A percentile compares a stretch with the other conserved stretches of the same genome.
These are phyloP conservation scores for Suhomyces atakaporum DNA, from an alignment of 1,139 yeast species.

Conservation along the genomic window DNA sequence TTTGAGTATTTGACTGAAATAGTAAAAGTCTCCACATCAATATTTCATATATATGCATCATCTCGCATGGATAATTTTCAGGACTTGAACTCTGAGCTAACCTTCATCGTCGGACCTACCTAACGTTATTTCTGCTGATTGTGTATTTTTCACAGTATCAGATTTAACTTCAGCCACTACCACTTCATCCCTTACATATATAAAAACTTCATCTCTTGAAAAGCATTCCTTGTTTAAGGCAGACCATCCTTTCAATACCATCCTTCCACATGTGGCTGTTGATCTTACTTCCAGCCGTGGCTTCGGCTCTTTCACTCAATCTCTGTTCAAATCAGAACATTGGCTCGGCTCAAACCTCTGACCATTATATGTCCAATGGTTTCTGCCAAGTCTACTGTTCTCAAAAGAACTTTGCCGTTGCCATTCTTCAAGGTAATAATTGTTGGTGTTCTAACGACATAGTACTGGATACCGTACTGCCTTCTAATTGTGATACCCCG, in stretches of 20 bases:
- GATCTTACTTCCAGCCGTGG: conserved; percentile 1
- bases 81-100: conserved; percentile 1
- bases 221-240: too few relatives aligned
- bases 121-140: neutral
- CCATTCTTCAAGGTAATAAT: conserved; percentile 48
- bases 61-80: neutral
- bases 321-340: conserved; percentile 53
- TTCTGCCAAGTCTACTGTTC: conserved; percentile 51
- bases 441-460: conserved; percentile 66
- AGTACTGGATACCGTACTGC: conserved; percentile 41
- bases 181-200: neutral
- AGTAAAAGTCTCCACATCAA: neutral
- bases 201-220: too few relatives aligned
- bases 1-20: too few relatives aligned
- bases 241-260: too few relatives aligned
- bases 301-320: conserved; percentile 16
- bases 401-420: conserved; percentile 51
- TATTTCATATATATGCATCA: neutral
- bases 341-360: conserved; percentile 24
- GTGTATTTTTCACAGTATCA: too few relatives aligned
- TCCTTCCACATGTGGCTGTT: neutral
- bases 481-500: conserved; percentile 40
- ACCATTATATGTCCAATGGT: conserved; percentile 53
- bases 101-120: too few relatives aligned
- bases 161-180: neutral